A percentile compares a stretch with the other conserved stretches of the same genome.
Conservation (phyloP, 306 rosid species). For the Vicia faba region DNA sequence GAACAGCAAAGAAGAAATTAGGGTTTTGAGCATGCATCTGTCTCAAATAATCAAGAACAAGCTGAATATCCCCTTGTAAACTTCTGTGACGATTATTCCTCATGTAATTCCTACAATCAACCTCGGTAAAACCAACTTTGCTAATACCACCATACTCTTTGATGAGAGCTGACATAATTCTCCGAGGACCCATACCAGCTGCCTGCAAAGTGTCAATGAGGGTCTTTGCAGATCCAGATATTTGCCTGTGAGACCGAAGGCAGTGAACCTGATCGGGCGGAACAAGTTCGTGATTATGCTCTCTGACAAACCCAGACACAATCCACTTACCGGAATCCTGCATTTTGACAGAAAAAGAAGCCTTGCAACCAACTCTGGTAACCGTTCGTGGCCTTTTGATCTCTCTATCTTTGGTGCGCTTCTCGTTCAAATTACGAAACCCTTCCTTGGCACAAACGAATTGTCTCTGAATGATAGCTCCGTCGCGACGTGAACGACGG, state of each 20-base stretch:
- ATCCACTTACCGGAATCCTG: constrained; percentile 98
- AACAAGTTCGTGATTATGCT: constrained; percentile 91
- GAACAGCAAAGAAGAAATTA: constrained; percentile 86
- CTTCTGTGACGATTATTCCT: constrained; percentile 94
- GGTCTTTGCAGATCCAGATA: constrained; percentile 94
- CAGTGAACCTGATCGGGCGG: constrained; percentile 98
- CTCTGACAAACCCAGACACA: constrained; percentile 92
- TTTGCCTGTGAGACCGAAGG: constrained; percentile 95
- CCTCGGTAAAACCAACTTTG: constrained; percentile 97
- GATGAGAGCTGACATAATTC: constrained; percentile 94
- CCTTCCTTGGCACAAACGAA: constrained; percentile 99
- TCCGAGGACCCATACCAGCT: constrained; percentile 98
- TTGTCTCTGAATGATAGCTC: constrained; percentile 96
- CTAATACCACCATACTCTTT: constrained; percentile 98
- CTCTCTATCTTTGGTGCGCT: constrained; percentile 96
- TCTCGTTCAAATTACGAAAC: constrained; percentile 93
- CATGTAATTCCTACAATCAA: constrained; percentile 97
- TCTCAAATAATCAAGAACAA: constrained; percentile 84
- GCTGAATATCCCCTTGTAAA: constrained; percentile 87
- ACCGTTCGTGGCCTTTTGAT: constrained; percentile 90
- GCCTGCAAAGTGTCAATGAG: constrained; percentile 97
- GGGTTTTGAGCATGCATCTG: constrained; percentile 81
- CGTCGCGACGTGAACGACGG: constrained; percentile 94
- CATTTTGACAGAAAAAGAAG: constrained; percentile 94
- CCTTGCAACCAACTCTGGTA: constrained; percentile 97